A percentile compares a stretch with the other conserved stretches of the same genome.
phyloP scores from a whole-genome alignment of 2,329 filamentous ascomycete genomes.

The Microthyrium microscopicum region DNA sequence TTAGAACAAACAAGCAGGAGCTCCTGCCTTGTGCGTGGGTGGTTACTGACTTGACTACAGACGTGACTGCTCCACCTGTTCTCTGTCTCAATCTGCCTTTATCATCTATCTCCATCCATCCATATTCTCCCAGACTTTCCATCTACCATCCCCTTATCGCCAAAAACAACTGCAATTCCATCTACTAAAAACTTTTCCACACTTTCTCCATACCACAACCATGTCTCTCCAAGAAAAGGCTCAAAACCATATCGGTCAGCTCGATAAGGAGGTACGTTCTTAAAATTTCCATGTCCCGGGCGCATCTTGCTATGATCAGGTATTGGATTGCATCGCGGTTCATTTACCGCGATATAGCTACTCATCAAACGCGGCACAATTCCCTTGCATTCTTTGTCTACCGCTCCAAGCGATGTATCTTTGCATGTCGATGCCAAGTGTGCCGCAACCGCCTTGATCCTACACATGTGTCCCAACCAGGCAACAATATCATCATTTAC shows the following conservation, averaged over 20 bases:
- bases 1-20: no score
- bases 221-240: constrained; percentile 67
- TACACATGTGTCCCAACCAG: no score
- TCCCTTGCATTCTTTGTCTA: not conserved
- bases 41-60: no score
- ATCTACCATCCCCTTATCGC: not conserved
- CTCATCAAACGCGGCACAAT: not conserved
- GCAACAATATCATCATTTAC: no score
- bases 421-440: no score
- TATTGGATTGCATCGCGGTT: no score
- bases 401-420: no score
- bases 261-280: constrained; percentile 65
- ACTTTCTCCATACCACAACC: constrained; percentile 16
- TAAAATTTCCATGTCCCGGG: constrained; percentile 5
- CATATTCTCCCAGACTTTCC: not conserved
- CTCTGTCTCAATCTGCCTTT: constrained; percentile 9
- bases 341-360: constrained; percentile 1
- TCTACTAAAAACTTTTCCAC: not conserved
- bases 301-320: no score
- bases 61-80: no score
- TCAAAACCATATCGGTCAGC: constrained; percentile 58
- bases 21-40: no score
- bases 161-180: not conserved
- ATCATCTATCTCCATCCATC: not conserved
- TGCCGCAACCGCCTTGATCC: no score